Evolutionary conservation across 2,329 filamentous ascomycete species (phyloP).

Genomic region (Hawksworthiomyces lignivorus): DNA sequence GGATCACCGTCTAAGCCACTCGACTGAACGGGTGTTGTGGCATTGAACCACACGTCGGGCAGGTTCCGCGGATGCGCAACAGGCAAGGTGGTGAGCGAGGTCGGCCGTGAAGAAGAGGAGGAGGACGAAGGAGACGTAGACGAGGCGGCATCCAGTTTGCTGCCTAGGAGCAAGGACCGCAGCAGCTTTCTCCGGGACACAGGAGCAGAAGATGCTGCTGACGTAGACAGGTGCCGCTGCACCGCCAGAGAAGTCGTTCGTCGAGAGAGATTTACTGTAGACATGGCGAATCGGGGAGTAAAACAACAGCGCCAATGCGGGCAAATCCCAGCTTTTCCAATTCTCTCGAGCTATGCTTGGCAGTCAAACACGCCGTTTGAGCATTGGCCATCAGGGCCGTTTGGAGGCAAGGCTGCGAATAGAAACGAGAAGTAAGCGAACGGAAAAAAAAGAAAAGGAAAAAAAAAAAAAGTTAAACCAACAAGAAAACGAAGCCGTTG

Average conservation of each 20-base stretch:
- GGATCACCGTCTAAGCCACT: too few species aligned
- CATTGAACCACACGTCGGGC: constrained; percentile 37
- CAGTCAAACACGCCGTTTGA: too few species aligned
- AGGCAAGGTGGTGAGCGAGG: constrained; percentile 16
- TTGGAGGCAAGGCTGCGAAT: too few species aligned
- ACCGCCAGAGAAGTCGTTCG: not conserved
- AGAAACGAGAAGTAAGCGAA: too few species aligned
- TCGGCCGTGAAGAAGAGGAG: not conserved
- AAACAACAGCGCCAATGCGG: not conserved
- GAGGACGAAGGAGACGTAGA: not conserved
- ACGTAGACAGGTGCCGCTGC: not conserved
- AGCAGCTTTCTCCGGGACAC: constrained; percentile 14
- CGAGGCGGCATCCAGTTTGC: constrained; percentile 4
- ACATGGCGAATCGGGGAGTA: not conserved
- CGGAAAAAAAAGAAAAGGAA: too few species aligned
- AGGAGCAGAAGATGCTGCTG: not conserved
- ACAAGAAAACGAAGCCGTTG: too few species aligned
- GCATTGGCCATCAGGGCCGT: too few species aligned
- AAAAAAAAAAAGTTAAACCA: too few species aligned
- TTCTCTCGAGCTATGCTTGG: too few species aligned
- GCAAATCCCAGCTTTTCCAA: too few species aligned
- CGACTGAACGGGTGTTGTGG: too few species aligned
- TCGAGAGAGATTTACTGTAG: not conserved
- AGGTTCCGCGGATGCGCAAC: constrained; percentile 21
- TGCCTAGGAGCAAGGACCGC: constrained; percentile 13